These are phyloP conservation scores for Fragilaria crotonensis DNA, from an alignment of 108 stramenopile genomes.

Conservation along the genomic window DNA sequence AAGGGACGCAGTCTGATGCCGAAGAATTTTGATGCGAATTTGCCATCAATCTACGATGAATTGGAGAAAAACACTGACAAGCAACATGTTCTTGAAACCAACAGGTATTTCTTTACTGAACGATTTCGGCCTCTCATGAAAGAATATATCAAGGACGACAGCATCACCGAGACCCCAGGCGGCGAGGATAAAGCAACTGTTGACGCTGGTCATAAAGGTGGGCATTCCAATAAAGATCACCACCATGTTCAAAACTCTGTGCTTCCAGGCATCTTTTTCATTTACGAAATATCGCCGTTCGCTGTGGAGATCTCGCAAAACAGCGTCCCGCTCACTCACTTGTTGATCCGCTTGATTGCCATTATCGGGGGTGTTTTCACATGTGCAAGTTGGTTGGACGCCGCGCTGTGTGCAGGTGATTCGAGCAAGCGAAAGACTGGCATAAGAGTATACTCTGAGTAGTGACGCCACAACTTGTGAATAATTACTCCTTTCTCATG, in stretches of 20 bases:
- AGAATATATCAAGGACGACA: constrained; percentile 39
- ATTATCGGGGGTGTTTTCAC: constrained; percentile 94
- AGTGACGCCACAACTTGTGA: too few species aligned
- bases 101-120: constrained; percentile 84
- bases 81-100: constrained; percentile 49
- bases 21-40: constrained; percentile 8
- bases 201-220: constrained; percentile 41
- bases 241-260: constrained; percentile 71
- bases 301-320: constrained; percentile 80
- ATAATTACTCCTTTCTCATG: too few species aligned
- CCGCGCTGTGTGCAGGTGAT: constrained; percentile 24
- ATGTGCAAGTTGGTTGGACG: constrained; percentile 65
- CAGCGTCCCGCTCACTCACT: constrained; percentile 73
- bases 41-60: constrained; percentile 14
- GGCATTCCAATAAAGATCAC: constrained; percentile 60
- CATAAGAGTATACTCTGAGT: background rate
- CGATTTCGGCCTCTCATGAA: constrained; percentile 83
- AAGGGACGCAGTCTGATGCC: constrained; percentile 14
- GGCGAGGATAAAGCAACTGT: constrained; percentile 14
- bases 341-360: constrained; percentile 88
- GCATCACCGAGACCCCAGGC: background rate
- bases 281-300: constrained; percentile 98
- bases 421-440: background rate
- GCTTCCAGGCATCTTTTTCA: constrained; percentile 95
- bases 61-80: constrained; percentile 3